A percentile compares a stretch with the other conserved stretches of the same genome.
These are phyloP conservation scores for Nemania sp. DNA, from an alignment of 2,329 filamentous ascomycete species.

Conservation along the genomic window DNA sequence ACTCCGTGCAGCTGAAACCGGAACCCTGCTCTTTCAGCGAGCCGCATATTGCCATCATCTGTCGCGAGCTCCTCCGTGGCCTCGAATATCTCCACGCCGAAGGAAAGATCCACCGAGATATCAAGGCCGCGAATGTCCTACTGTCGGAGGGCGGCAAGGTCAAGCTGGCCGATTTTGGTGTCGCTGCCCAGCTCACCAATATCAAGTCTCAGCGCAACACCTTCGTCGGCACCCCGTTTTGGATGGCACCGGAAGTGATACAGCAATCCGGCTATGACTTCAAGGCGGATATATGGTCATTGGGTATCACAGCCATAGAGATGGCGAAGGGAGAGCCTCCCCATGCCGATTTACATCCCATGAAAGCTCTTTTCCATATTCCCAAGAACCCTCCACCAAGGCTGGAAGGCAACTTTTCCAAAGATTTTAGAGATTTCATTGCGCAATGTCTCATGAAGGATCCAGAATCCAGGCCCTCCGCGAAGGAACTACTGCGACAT, in stretches of 20 bases:
- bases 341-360: conserved; percentile 81
- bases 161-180: conserved; percentile 96
- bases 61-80: conserved; percentile 85
- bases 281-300: conserved; percentile 91
- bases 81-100: conserved; percentile 92
- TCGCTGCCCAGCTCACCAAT: conserved; percentile 93
- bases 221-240: conserved; percentile 95
- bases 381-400: conserved; percentile 85
- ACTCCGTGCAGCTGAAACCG: conserved; percentile 74
- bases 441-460: conserved; percentile 91
- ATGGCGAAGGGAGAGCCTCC: conserved; percentile 89
- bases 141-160: conserved; percentile 89
- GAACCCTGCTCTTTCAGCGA: conserved; percentile 76
- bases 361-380: conserved; percentile 92
- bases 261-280: conserved; percentile 83
- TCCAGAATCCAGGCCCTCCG: conserved; percentile 79
- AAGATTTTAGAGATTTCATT: conserved; percentile 93
- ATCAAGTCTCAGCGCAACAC: conserved; percentile 98
- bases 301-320: conserved; percentile 91
- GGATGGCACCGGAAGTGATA: conserved; percentile 96
- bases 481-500: conserved; percentile 85
- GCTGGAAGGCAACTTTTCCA: conserved; percentile 83
- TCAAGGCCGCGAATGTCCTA: conserved; percentile 96
- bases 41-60: conserved; percentile 90
- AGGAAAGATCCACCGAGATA: conserved; percentile 94